phyloP scores from a whole-genome alignment of 1,284 basidiomycete genomes.

The Apiotrichum sp. region DNA sequence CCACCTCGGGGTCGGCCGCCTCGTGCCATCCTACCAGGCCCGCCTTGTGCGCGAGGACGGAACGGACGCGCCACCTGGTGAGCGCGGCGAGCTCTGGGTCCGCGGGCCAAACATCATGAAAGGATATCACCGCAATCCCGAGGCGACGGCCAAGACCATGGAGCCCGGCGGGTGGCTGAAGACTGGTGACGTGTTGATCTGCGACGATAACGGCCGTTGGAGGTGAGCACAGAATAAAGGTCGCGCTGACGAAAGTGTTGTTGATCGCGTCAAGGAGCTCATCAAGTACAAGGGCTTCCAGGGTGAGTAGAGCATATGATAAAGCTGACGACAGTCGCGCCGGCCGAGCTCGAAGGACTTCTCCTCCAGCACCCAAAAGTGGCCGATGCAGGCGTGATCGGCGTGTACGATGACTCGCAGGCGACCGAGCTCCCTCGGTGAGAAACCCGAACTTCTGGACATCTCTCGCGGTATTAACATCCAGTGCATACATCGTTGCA shows the following conservation, averaged over 20 bases:
- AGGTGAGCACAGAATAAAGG: too few species aligned
- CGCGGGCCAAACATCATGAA: constrained; percentile 75
- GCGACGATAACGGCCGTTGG: constrained; percentile 57
- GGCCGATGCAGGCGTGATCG: constrained; percentile 65
- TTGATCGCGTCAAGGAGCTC: constrained; percentile 61
- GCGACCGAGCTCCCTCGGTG: constrained; percentile 61
- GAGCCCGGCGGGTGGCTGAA: constrained; percentile 67
- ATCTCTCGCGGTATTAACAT: too few species aligned
- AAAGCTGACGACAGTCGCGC: too few species aligned
- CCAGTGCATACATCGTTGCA: constrained; percentile 16
- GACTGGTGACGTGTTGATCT: constrained; percentile 67
- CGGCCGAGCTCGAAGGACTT: constrained; percentile 71
- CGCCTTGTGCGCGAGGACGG: constrained; percentile 55
- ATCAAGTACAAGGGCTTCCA: constrained; percentile 63
- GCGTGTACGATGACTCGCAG: constrained; percentile 57
- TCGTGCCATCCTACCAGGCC: constrained; percentile 72
- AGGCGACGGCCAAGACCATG: constrained; percentile 63
- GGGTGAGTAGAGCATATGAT: too few species aligned
- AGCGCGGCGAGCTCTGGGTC: constrained; percentile 73
- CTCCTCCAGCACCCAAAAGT: constrained; percentile 66
- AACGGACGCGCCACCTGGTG: constrained; percentile 51
- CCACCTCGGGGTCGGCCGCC: constrained; percentile 59
- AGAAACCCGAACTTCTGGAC: too few species aligned
- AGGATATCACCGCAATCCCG: constrained; percentile 58
- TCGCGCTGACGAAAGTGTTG: too few species aligned